Evolutionary conservation across 2,329 filamentous ascomycete species (phyloP).

Genomic region (Byssothecium circinans): DNA sequence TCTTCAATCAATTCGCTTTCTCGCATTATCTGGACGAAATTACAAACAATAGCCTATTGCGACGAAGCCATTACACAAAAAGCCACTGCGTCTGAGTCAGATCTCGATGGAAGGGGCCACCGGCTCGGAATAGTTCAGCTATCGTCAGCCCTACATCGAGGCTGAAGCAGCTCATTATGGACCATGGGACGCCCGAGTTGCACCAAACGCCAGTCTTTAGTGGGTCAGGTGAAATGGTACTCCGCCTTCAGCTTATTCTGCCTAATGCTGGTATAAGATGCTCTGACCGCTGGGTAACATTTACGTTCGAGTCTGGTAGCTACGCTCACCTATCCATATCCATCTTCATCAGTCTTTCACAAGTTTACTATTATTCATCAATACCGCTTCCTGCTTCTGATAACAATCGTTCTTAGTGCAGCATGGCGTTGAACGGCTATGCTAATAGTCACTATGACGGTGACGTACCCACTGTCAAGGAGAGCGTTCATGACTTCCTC

Average conservation of each 20-base stretch:
- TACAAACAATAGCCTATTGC: neutral
- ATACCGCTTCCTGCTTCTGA: neutral
- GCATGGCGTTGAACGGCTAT: neutral
- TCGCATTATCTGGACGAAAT: too few species aligned
- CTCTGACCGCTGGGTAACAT: neutral
- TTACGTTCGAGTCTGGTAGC: neutral
- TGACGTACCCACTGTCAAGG: neutral
- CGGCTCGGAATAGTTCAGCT: neutral
- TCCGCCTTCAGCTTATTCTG: neutral
- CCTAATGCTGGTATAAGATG: neutral
- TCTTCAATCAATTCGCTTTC: neutral
- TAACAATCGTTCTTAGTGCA: neutral
- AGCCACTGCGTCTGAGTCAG: neutral
- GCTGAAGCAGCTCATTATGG: neutral
- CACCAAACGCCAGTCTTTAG: neutral
- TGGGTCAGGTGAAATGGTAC: neutral
- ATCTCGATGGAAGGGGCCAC: neutral
- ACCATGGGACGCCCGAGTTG: neutral
- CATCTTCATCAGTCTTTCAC: neutral
- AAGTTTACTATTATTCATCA: neutral
- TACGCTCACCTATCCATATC: neutral
- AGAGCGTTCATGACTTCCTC: neutral
- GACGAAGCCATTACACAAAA: neutral
- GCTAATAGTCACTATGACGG: neutral
- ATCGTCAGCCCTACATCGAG: neutral